These are phyloP conservation scores for Annona cherimola DNA, from an alignment of 164 flowering plant genomes.

Conservation along the genomic window DNA sequence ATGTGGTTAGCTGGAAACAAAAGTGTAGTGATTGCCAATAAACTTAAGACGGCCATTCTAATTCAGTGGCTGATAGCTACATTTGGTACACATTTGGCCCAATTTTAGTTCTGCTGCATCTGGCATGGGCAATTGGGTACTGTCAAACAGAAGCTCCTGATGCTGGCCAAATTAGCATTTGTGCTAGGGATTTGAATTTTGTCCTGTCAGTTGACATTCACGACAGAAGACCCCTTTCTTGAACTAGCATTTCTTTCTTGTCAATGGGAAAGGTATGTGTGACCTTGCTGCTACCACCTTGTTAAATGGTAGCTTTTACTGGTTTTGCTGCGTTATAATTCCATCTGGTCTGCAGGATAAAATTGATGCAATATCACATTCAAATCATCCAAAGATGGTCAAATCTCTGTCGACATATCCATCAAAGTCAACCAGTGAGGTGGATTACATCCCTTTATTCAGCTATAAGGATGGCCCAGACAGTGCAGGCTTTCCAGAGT, in stretches of 20 bases:
- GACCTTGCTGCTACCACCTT: neutral
- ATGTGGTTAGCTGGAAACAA: too few relatives aligned
- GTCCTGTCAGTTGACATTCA: neutral
- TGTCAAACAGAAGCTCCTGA: neutral
- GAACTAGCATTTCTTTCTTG: neutral
- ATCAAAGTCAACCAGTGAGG: constrained; percentile 9
- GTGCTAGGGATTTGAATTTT: neutral
- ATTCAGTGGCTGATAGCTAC: too few relatives aligned
- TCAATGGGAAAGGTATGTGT: neutral
- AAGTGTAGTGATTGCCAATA: too few relatives aligned
- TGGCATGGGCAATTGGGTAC: too few relatives aligned
- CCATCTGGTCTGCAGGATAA: constrained; percentile 9
- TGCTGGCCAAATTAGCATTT: neutral
- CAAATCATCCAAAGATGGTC: constrained; percentile 11
- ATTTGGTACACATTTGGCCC: too few relatives aligned
- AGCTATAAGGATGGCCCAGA: constrained; percentile 14
- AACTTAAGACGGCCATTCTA: too few relatives aligned
- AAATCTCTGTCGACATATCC: constrained; percentile 21
- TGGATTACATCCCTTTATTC: constrained; percentile 21
- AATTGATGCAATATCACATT: constrained; percentile 19
- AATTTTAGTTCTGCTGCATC: too few relatives aligned
- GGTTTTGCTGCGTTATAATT: neutral
- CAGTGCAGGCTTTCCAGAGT: constrained; percentile 13
- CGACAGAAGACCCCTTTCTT: neutral
- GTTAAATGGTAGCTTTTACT: neutral